Conservation (phyloP, 495 filamentous ascomycete genomes). For the Endocarpon pusillum region DNA sequence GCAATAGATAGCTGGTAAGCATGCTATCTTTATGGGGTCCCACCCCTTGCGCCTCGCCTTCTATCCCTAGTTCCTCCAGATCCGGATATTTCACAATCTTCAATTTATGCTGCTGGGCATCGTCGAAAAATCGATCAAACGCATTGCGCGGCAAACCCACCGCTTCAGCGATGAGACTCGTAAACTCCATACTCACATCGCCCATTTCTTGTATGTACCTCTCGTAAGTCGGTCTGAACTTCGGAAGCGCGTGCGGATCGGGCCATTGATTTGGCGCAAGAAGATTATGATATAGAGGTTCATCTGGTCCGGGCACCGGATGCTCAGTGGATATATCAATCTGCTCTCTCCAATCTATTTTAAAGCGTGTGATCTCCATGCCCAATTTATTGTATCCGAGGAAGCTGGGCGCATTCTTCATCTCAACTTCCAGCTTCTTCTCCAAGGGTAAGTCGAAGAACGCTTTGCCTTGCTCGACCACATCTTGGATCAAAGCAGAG, state of each 20-base stretch:
- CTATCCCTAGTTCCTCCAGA: slow-evolving; percentile 1
- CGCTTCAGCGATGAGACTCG: slow-evolving; percentile 72
- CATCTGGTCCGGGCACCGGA: slow-evolving; percentile 38
- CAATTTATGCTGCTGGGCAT: slow-evolving; percentile 69
- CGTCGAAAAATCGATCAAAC: slow-evolving; percentile 71
- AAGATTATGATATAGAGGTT: slow-evolving; percentile 65
- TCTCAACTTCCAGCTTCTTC: slow-evolving; percentile 76
- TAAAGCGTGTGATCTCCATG: slow-evolving; percentile 28
- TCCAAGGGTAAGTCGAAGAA: slow-evolving; percentile 73
- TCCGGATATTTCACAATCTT: slow-evolving; percentile 87
- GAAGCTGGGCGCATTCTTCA: slow-evolving; percentile 62
- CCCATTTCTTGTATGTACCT: slow-evolving; percentile 64
- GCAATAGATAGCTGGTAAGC: slow-evolving; percentile 73
- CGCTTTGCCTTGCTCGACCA: slow-evolving; percentile 46
- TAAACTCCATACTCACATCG: slow-evolving; percentile 54
- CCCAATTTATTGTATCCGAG: slow-evolving; percentile 35
- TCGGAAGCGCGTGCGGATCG: slow-evolving; percentile 41
- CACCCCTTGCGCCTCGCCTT: slow-evolving; percentile 39
- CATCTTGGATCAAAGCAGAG: slow-evolving; percentile 42
- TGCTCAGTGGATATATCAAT: slow-evolving; percentile 73
- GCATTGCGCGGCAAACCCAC: slow-evolving; percentile 55
- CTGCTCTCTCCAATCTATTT: slow-evolving; percentile 51
- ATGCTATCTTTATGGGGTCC: slow-evolving; percentile 92
- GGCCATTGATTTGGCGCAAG: slow-evolving; percentile 82
- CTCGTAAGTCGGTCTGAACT: slow-evolving; percentile 51